Conservation (phyloP, 2,329 filamentous ascomycete species). For the Xylaria sp. region DNA sequence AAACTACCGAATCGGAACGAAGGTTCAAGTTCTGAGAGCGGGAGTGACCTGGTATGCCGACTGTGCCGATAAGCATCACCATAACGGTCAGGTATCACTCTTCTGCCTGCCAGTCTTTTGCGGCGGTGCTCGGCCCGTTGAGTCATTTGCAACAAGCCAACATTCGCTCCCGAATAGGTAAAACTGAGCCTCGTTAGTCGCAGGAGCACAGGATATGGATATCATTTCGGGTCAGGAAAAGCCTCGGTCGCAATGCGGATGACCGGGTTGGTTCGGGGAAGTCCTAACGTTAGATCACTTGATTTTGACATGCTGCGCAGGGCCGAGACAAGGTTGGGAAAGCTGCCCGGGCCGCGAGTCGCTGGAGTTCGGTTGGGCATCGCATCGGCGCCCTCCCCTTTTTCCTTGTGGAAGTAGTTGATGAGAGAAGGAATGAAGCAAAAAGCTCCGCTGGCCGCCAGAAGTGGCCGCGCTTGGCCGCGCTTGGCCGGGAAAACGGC, state of each 20-base stretch:
- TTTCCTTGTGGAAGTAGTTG: conserved; percentile 25
- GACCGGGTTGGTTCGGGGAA: conserved; percentile 22
- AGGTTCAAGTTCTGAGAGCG: conserved; percentile 14
- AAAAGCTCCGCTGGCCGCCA: conserved; percentile 34
- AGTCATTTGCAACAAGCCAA: conserved; percentile 2
- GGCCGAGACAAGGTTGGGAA: conserved; percentile 12
- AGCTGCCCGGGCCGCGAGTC: conserved; percentile 2
- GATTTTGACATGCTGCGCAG: conserved; percentile 23
- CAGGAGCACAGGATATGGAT: conserved; percentile 3
- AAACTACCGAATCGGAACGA: conserved; percentile 12
- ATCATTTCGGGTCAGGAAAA: conserved; percentile 2
- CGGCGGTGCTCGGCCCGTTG: conserved; percentile 6
- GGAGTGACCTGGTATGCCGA: conserved; percentile 12
- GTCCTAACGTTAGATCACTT: conserved; percentile 23
- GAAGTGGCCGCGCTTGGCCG: conserved; percentile 32
- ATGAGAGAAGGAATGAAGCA: conserved; percentile 11
- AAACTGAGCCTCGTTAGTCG: conserved; percentile 3
- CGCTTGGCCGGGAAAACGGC: conserved; percentile 26
- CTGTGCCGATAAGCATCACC: conserved; percentile 8
- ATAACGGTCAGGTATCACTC: conserved; percentile 1
- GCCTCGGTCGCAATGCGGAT: conserved; percentile 14
- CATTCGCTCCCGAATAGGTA: conserved; percentile 2
- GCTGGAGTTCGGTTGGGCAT: not conserved
- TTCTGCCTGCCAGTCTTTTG: conserved; percentile 11
- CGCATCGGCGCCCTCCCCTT: conserved; percentile 30